Percentiles rank a stretch among this genome's conserved stretches.
These are phyloP conservation scores for Penicillium sp. DNA, from an alignment of 2,329 filamentous ascomycete genomes.

Conservation along the genomic window DNA sequence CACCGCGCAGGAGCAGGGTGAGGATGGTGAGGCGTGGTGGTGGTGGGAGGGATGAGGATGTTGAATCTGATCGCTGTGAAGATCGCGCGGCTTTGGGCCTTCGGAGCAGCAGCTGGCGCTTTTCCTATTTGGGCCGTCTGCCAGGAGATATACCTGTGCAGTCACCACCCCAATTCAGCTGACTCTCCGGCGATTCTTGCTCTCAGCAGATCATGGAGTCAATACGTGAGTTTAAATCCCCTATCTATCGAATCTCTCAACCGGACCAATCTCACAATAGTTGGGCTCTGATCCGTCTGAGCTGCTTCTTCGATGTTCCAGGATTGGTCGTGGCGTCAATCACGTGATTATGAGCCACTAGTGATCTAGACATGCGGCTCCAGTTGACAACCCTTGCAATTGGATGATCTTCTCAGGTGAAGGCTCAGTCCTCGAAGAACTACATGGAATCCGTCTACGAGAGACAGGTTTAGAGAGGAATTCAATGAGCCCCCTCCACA, in stretches of 20 bases:
- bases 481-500: background rate
- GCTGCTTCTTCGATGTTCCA: background rate
- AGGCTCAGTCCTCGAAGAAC: background rate
- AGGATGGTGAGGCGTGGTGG: background rate
- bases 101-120: constrained; percentile 29
- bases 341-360: background rate
- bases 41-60: constrained; percentile 10
- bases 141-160: background rate
- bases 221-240: too few relatives aligned
- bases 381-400: background rate
- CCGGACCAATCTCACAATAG: too few relatives aligned
- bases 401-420: background rate
- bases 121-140: constrained; percentile 29
- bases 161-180: background rate
- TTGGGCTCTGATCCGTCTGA: background rate
- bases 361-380: background rate
- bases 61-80: constrained; percentile 14
- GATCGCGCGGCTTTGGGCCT: constrained; percentile 30
- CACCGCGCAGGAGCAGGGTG: background rate
- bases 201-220: background rate
- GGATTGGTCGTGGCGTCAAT: background rate
- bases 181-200: background rate
- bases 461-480: too few relatives aligned
- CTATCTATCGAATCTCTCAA: background rate
- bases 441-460: too few relatives aligned